Evolutionary conservation across 176 grass and related monocot species (phyloP).

Genomic region (Musa acuminata): DNA sequence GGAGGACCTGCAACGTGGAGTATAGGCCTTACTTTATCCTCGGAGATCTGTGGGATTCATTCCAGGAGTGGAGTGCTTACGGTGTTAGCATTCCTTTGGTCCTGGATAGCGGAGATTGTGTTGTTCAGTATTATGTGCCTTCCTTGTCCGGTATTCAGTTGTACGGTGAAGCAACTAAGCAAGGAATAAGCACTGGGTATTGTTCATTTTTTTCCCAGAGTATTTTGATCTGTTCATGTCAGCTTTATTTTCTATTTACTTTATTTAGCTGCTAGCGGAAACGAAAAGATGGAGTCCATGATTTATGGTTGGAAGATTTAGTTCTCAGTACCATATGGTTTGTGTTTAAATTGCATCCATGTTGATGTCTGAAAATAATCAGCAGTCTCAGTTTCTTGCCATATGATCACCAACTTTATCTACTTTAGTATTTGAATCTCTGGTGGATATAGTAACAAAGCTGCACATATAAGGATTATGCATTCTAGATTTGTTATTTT

Average conservation of each 20-base stretch:
- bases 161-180: conserved; percentile 22
- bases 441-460: no score
- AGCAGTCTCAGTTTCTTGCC: no score
- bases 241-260: neutral
- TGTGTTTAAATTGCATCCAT: no score
- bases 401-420: no score
- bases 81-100: conserved; percentile 33
- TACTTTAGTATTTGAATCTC: no score
- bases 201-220: neutral
- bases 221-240: neutral
- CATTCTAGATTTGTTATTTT: no score
- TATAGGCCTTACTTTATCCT: conserved; percentile 27
- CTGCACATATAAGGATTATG: no score
- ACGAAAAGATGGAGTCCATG: no score
- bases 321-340: no score
- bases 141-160: conserved; percentile 44
- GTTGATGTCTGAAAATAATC: no score
- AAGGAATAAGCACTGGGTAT: neutral
- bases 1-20: conserved; percentile 1
- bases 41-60: conserved; percentile 35
- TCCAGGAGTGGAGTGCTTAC: conserved; percentile 45
- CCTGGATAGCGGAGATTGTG: conserved; percentile 30
- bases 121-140: conserved; percentile 48
- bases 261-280: neutral
- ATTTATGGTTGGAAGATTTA: no score